These are phyloP conservation scores for Syzygium aqueum DNA, from an alignment of 345 rosid genomes.

Conservation along the genomic window DNA sequence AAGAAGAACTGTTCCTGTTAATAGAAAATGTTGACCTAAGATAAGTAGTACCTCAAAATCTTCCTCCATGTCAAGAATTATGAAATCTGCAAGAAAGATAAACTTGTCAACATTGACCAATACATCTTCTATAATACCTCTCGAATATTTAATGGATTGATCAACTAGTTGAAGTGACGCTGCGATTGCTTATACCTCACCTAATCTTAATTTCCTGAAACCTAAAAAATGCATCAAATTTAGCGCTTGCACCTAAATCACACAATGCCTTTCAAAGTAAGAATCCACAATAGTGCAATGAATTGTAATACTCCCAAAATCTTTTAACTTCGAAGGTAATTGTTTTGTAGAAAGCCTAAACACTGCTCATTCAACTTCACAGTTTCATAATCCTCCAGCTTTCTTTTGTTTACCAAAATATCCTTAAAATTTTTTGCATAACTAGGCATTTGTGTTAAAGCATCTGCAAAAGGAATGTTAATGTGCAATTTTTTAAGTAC, in stretches of 20 bases:
- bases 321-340: neutral
- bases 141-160: neutral
- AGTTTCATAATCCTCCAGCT: neutral
- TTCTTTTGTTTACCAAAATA: neutral
- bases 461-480: no score
- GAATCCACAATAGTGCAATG: neutral
- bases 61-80: no score
- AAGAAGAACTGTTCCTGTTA: no score
- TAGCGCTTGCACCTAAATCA: neutral
- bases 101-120: no score
- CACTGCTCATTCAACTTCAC: neutral
- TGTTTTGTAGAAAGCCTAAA: neutral
- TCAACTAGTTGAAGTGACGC: neutral
- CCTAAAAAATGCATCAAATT: neutral
- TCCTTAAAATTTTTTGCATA: neutral
- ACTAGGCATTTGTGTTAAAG: neutral
- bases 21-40: no score
- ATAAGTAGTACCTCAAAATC: no score
- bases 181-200: neutral
- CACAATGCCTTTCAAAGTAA: neutral
- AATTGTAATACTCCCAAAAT: neutral
- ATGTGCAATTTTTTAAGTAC: neutral
- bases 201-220: neutral
- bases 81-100: no score
- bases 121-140: no score